Conservation (phyloP, 2,329 filamentous ascomycete genomes). For the Fusarium humuli region DNA sequence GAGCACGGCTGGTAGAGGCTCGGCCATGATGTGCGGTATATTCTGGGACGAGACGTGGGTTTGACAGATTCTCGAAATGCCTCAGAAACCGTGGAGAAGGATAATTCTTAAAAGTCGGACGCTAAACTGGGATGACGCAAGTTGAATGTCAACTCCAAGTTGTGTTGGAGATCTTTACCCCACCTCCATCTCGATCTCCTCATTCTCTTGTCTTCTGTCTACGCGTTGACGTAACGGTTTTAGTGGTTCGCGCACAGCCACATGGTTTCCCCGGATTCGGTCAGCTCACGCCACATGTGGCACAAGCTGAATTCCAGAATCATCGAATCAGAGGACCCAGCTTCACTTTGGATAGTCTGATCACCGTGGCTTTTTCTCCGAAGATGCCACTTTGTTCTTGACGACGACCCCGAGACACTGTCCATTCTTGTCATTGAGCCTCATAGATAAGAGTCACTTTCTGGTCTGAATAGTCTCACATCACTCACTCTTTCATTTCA, state of each 20-base stretch:
- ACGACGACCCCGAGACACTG: constrained; percentile 20
- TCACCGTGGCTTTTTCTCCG: constrained; percentile 50
- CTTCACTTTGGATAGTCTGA: constrained; percentile 32
- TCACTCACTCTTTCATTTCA: background rate
- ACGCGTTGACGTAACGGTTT: constrained; percentile 33
- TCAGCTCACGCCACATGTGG: constrained; percentile 42
- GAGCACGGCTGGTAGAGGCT: constrained; percentile 61
- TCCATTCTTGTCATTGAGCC: constrained; percentile 14
- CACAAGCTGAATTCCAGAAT: constrained; percentile 34
- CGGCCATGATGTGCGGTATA: constrained; percentile 69
- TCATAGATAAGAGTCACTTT: constrained; percentile 13
- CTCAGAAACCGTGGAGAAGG: background rate
- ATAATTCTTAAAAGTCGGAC: background rate
- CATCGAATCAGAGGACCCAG: constrained; percentile 34
- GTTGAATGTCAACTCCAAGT: constrained; percentile 11
- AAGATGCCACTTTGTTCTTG: constrained; percentile 47
- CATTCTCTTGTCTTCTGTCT: constrained; percentile 16
- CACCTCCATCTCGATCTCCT: constrained; percentile 28
- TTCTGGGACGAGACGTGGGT: background rate
- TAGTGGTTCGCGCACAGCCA: constrained; percentile 29
- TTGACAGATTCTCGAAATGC: background rate
- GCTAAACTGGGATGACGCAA: constrained; percentile 32
- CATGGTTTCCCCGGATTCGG: constrained; percentile 21
- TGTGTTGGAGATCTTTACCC: constrained; percentile 34
- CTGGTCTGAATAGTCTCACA: background rate